phyloP scores from a whole-genome alignment of 2,329 filamentous ascomycete species.

The Claviceps humidiphila region DNA sequence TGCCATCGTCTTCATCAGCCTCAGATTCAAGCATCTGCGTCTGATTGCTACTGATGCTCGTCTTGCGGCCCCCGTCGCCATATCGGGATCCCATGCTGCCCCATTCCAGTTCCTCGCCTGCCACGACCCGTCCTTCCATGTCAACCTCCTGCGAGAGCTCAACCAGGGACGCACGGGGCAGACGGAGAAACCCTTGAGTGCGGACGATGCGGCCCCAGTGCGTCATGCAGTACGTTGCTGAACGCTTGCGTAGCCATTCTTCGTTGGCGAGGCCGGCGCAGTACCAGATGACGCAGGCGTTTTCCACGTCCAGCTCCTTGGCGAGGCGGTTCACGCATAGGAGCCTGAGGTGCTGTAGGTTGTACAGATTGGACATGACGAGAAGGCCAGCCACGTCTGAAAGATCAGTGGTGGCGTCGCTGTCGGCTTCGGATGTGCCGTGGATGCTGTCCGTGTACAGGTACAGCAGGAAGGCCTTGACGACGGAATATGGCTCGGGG shows the following conservation, averaged over 20 bases:
- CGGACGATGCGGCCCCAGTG: conserved; percentile 93
- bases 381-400: conserved; percentile 85
- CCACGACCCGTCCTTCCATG: conserved; percentile 79
- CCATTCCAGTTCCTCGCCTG: conserved; percentile 67
- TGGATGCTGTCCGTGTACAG: conserved; percentile 91
- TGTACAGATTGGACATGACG: conserved; percentile 96
- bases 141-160: conserved; percentile 91
- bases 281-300: conserved; percentile 94
- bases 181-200: conserved; percentile 69
- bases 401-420: conserved; percentile 64
- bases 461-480: conserved; percentile 90
- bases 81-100: conserved; percentile 33
- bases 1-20: conserved; percentile 47
- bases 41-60: conserved; percentile 46
- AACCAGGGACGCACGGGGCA: conserved; percentile 68
- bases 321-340: conserved; percentile 83
- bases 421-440: conserved; percentile 32
- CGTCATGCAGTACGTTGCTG: conserved; percentile 76
- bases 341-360: conserved; percentile 83
- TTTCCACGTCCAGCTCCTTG: conserved; percentile 84
- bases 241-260: conserved; percentile 82
- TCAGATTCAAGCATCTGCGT: conserved; percentile 45
- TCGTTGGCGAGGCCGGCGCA: conserved; percentile 81
- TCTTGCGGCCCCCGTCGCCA: conserved; percentile 37
- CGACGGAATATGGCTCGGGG: conserved; percentile 85